phyloP scores from a whole-genome alignment of 176 grass and related monocot species.

The Areca catechu region DNA sequence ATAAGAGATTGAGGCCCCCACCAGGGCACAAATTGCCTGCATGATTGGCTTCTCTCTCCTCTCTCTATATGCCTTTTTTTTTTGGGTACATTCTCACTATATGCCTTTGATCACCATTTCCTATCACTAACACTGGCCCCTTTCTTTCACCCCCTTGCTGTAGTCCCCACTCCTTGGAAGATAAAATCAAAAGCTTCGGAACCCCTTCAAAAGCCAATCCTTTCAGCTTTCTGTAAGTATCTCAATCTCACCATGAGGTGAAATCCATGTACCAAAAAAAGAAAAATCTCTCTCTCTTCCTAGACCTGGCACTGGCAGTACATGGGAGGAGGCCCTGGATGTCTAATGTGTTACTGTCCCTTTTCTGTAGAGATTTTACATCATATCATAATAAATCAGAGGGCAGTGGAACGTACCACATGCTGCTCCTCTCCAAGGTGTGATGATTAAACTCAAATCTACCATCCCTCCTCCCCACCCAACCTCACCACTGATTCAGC shows the following conservation, averaged over 20 bases:
- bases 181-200: no score
- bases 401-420: neutral
- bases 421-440: neutral
- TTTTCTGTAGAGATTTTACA: conserved; percentile 19
- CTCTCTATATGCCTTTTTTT: neutral
- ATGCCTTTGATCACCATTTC: neutral
- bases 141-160: no score
- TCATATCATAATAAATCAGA: conserved; percentile 22
- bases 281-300: neutral
- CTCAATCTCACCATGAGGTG: no score
- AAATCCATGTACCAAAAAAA: no score
- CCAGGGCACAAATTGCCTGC: conserved; percentile 2
- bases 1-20: neutral
- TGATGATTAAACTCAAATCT: neutral
- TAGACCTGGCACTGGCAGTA: conserved; percentile 3
- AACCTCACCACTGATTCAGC: neutral
- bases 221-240: no score
- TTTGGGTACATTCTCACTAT: neutral
- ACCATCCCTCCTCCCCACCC: neutral
- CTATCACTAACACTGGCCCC: neutral
- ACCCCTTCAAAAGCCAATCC: no score
- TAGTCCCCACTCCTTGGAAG: no score
- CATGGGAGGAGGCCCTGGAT: neutral
- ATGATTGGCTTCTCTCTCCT: conserved; percentile 3
- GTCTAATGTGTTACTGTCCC: conserved; percentile 3